Evolutionary conservation across 768 basidiomycete species (phyloP).

Genomic region (Zangia roseola): DNA sequence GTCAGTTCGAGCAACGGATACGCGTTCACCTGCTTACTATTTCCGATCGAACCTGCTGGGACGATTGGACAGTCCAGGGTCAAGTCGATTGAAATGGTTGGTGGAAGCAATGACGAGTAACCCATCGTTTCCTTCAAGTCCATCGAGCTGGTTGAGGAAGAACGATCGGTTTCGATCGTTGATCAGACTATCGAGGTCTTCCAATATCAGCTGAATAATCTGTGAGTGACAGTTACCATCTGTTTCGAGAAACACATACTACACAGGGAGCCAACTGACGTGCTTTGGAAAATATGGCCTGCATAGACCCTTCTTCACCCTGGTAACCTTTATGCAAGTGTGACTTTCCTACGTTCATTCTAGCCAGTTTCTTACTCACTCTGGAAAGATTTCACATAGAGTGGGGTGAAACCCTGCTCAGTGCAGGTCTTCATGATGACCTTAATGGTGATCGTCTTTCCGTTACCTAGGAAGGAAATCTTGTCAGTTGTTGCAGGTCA

Average conservation of each 20-base stretch:
- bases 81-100: constrained; percentile 80
- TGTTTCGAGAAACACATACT: constrained; percentile 45
- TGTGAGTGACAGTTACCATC: not conserved
- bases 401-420: constrained; percentile 58
- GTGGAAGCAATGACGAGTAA: constrained; percentile 77
- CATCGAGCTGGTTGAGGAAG: constrained; percentile 87
- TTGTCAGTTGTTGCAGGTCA: not conserved
- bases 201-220: constrained; percentile 38
- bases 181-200: constrained; percentile 77
- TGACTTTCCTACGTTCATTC: constrained; percentile 8
- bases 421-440: constrained; percentile 75
- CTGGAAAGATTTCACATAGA: constrained; percentile 83
- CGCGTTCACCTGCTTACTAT: constrained; percentile 50
- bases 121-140: constrained; percentile 77
- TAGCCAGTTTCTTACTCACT: constrained; percentile 38
- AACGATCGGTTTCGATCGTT: constrained; percentile 77
- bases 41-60: constrained; percentile 87
- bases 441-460: constrained; percentile 82
- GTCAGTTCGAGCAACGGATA: not conserved
- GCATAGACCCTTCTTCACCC: constrained; percentile 70
- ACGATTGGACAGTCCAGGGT: constrained; percentile 71
- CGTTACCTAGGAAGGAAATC: constrained; percentile 56
- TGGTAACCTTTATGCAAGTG: constrained; percentile 40
- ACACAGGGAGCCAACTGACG: constrained; percentile 67
- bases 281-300: constrained; percentile 68